Percentiles rank a stretch among this genome's conserved stretches.
These are phyloP conservation scores for Priceomyces melissophilus DNA, from an alignment of 805 yeast genomes.

Conservation along the genomic window DNA sequence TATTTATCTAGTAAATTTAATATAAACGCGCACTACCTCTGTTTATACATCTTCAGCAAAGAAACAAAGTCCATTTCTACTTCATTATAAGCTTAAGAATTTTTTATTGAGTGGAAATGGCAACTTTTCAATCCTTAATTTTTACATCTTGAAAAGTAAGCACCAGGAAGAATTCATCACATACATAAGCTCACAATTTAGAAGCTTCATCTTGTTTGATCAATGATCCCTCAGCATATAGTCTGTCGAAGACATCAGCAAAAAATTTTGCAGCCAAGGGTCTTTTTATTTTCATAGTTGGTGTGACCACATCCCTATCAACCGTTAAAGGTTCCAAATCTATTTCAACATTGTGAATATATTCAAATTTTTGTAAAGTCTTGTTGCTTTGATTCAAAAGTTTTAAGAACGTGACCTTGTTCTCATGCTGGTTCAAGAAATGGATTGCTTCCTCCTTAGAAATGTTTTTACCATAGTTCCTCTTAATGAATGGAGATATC, in stretches of 20 bases:
- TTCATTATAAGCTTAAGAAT: too few species aligned
- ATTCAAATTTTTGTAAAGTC: slow-evolving; percentile 34
- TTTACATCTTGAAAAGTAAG: neutral
- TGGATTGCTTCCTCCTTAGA: slow-evolving; percentile 15
- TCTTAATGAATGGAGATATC: slow-evolving; percentile 13
- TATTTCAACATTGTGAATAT: slow-evolving; percentile 33
- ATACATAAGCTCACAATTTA: slow-evolving; percentile 5
- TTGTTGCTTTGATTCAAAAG: slow-evolving; percentile 19
- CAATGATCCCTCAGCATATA: slow-evolving; percentile 38
- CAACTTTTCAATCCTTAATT: too few species aligned
- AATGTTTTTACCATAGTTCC: slow-evolving; percentile 9
- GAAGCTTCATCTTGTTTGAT: slow-evolving; percentile 4
- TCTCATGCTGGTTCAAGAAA: slow-evolving; percentile 20
- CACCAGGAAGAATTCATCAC: neutral
- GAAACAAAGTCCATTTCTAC: too few species aligned
- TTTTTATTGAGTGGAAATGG: too few species aligned
- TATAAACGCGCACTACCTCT: too few species aligned
- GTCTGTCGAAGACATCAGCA: slow-evolving; percentile 18
- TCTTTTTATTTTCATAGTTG: slow-evolving; percentile 42
- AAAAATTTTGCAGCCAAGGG: slow-evolving; percentile 33
- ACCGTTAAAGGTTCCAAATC: slow-evolving; percentile 39
- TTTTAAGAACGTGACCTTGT: slow-evolving; percentile 18
- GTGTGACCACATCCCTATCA: slow-evolving; percentile 37
- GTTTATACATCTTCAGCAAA: too few species aligned
- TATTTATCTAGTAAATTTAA: too few species aligned